A percentile compares a stretch with the other conserved stretches of the same genome.
These are phyloP conservation scores for Gossypium stocksii DNA, from an alignment of 345 rosid species.

Conservation along the genomic window DNA sequence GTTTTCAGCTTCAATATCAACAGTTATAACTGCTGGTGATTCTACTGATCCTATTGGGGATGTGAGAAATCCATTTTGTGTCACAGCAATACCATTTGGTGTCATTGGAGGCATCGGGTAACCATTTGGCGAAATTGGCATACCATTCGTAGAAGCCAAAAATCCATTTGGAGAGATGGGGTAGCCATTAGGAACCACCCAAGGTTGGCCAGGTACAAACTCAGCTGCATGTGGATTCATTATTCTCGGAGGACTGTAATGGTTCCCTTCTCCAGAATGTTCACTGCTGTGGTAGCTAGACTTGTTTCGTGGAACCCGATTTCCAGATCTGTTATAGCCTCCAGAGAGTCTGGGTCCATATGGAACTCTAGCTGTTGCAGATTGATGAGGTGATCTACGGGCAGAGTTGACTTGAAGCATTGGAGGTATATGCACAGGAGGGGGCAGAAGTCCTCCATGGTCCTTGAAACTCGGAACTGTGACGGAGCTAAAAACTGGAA, in stretches of 20 bases:
- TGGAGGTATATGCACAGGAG: constrained; percentile 79
- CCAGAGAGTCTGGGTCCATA: constrained; percentile 97
- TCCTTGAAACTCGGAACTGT: constrained; percentile 72
- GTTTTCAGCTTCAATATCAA: constrained; percentile 34
- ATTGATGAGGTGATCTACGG: constrained; percentile 86
- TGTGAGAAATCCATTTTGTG: constrained; percentile 46
- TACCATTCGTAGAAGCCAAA: constrained; percentile 47
- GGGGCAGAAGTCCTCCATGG: constrained; percentile 87
- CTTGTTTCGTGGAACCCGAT: constrained; percentile 60
- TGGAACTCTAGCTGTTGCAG: constrained; percentile 93
- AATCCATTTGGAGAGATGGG: constrained; percentile 64
- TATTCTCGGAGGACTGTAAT: constrained; percentile 58
- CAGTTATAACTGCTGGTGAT: constrained; percentile 22
- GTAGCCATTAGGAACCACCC: constrained; percentile 85
- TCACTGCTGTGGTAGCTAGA: constrained; percentile 54
- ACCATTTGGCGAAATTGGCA: constrained; percentile 50
- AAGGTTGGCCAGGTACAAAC: constrained; percentile 83
- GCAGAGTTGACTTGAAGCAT: constrained; percentile 68
- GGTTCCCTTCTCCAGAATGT: constrained; percentile 51
- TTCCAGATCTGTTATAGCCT: constrained; percentile 75
- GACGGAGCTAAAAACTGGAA: constrained; percentile 77
- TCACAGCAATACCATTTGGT: constrained; percentile 38
- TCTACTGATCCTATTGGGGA: constrained; percentile 41
- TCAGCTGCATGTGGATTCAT: constrained; percentile 99
- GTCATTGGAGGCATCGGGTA: constrained; percentile 52